A percentile compares a stretch with the other conserved stretches of the same genome.
Evolutionary conservation across 75 land plant genomes (phyloP).

Genomic region (Cryptomeria japonica): DNA sequence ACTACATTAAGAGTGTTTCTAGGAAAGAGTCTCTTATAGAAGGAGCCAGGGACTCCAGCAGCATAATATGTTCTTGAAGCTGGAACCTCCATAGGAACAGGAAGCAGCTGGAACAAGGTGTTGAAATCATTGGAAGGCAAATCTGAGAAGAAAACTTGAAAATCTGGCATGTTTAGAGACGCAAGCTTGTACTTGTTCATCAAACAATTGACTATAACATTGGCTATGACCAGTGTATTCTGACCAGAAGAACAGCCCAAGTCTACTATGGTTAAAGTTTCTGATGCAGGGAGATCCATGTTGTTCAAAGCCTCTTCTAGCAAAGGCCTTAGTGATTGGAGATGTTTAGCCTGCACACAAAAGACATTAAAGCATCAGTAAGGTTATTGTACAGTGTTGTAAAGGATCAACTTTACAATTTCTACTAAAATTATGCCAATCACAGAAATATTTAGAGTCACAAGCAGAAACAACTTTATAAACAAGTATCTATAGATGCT

Average conservation of each 20-base stretch:
- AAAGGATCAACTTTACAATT: neutral
- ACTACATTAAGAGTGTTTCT: slow-evolving; percentile 47
- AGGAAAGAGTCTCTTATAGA: slow-evolving; percentile 70
- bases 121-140: slow-evolving; percentile 82
- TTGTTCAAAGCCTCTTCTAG: slow-evolving; percentile 37
- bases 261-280: slow-evolving; percentile 42
- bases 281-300: slow-evolving; percentile 23
- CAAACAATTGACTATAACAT: slow-evolving; percentile 50
- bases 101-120: slow-evolving; percentile 70
- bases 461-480: no score
- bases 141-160: slow-evolving; percentile 75
- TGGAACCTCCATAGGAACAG: slow-evolving; percentile 16
- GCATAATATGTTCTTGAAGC: slow-evolving; percentile 44
- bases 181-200: slow-evolving; percentile 29
- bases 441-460: neutral
- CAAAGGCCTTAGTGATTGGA: slow-evolving; percentile 43
- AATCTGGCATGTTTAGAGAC: slow-evolving; percentile 42
- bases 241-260: slow-evolving; percentile 67
- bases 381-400: neutral
- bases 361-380: neutral
- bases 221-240: slow-evolving; percentile 53
- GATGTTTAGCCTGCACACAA: slow-evolving; percentile 43
- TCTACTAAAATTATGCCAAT: neutral
- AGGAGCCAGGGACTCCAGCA: slow-evolving; percentile 78
- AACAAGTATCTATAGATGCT: no score